A percentile compares a stretch with the other conserved stretches of the same genome.
These are phyloP conservation scores for Podosphaera fusca DNA, from an alignment of 2,329 filamentous ascomycete species.

Conservation along the genomic window DNA sequence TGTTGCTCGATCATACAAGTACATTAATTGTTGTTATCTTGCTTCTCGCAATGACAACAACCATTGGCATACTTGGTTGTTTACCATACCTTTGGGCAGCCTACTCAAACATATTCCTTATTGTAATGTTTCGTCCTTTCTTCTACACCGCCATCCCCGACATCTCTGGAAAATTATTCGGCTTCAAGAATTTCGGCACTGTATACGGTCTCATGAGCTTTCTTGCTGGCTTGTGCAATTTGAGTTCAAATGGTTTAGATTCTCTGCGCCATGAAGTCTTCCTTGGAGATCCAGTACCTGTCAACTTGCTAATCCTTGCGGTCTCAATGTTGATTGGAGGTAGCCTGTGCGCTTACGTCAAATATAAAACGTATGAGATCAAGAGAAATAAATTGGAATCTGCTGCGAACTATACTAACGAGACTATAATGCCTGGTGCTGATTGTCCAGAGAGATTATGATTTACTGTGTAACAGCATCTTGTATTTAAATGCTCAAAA, in stretches of 20 bases:
- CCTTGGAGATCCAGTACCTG: constrained; percentile 46
- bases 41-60: constrained; percentile 47
- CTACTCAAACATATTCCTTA: constrained; percentile 54
- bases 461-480: not conserved
- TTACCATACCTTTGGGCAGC: constrained; percentile 48
- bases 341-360: constrained; percentile 43
- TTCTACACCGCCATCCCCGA: constrained; percentile 86
- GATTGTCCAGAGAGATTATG: constrained; percentile 9
- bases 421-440: constrained; percentile 14
- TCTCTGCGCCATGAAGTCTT: constrained; percentile 54
- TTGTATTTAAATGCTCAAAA: not conserved
- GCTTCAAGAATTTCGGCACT: constrained; percentile 74
- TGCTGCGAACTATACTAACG: constrained; percentile 22
- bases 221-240: constrained; percentile 62
- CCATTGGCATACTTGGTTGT: constrained; percentile 55
- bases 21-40: constrained; percentile 47
- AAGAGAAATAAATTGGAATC: constrained; percentile 18
- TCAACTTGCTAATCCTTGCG: constrained; percentile 45
- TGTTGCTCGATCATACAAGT: constrained; percentile 52
- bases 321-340: constrained; percentile 40
- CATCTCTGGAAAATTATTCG: constrained; percentile 78
- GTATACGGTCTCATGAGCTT: constrained; percentile 88
- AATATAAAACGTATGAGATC: constrained; percentile 16
- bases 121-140: constrained; percentile 66
- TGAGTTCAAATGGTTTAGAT: constrained; percentile 61